phyloP scores from a whole-genome alignment of 768 basidiomycete species.

The Mycena galericulata region DNA sequence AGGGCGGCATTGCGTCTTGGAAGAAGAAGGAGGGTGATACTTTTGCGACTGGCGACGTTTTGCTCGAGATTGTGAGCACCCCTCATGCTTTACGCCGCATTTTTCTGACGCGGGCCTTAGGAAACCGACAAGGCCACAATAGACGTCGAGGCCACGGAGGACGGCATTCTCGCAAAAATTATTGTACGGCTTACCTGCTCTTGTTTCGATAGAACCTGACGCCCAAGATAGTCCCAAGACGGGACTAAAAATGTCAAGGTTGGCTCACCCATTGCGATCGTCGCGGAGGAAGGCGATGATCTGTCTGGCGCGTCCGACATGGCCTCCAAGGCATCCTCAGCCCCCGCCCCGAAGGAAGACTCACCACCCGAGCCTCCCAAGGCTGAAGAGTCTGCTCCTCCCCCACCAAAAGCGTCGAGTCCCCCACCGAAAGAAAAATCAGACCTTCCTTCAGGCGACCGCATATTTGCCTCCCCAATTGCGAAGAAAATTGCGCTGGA shows the following conservation, averaged over 20 bases:
- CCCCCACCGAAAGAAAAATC: conserved; percentile 51
- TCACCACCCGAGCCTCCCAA: conserved; percentile 57
- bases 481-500: conserved; percentile 98
- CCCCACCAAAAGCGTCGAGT: conserved; percentile 42
- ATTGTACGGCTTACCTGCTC: conserved; percentile 68
- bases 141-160: conserved; percentile 99
- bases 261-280: conserved; percentile 89
- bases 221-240: conserved; percentile 70
- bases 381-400: conserved; percentile 44
- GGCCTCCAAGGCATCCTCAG: conserved; percentile 70
- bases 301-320: conserved; percentile 83
- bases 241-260: conserved; percentile 91
- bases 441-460: conserved; percentile 75
- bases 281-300: conserved; percentile 97
- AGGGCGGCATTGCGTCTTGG: conserved; percentile 98
- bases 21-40: conserved; percentile 96
- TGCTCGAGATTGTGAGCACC: conserved; percentile 89
- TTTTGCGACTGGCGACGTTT: conserved; percentile 90
- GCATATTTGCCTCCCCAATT: conserved; percentile 94
- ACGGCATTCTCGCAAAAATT: conserved; percentile 96
- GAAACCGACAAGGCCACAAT: conserved; percentile 99
- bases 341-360: conserved; percentile 52
- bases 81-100: neutral
- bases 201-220: conserved; percentile 13
- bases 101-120: conserved; percentile 53